Evolutionary conservation across 805 yeast species (phyloP).

Genomic region (Saccharomycopsis selenospora): DNA sequence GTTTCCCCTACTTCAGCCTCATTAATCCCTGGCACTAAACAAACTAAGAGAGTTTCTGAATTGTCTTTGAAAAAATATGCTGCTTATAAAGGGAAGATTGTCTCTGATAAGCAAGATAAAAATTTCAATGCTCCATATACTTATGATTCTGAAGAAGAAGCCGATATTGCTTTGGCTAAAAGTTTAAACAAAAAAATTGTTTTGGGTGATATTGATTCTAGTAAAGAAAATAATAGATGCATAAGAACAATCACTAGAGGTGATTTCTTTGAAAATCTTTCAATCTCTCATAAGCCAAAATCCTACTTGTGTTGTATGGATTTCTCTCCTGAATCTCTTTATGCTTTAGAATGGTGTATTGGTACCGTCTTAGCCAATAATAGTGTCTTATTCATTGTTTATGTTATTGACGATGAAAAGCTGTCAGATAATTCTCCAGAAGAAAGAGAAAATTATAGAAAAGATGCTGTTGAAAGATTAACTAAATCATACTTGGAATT

Average conservation of each 20-base stretch:
- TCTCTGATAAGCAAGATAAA: conserved; percentile 33
- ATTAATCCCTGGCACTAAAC: conserved; percentile 36
- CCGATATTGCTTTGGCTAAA: conserved; percentile 49
- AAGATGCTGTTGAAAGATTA: conserved; percentile 37
- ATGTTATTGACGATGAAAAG: conserved; percentile 19
- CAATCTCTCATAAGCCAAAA: conserved; percentile 32
- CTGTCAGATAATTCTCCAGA: neutral
- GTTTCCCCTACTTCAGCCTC: neutral
- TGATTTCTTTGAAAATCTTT: conserved; percentile 41
- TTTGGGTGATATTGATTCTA: conserved; percentile 45
- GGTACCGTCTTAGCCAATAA: conserved; percentile 82
- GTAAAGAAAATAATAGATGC: conserved; percentile 42
- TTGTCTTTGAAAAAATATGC: conserved; percentile 51
- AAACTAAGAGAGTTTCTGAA: conserved; percentile 34
- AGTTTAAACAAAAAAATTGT: conserved; percentile 45
- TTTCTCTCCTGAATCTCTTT: conserved; percentile 71
- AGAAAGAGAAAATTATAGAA: conserved; percentile 34
- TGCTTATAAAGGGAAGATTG: conserved; percentile 45
- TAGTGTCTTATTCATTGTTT: conserved; percentile 65
- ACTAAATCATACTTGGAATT: conserved; percentile 36
- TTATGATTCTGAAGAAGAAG: conserved; percentile 51
- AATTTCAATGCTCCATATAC: conserved; percentile 45
- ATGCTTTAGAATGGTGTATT: conserved; percentile 81
- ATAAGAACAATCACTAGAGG: conserved; percentile 57
- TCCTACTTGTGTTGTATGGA: conserved; percentile 76